A percentile compares a stretch with the other conserved stretches of the same genome.
These are phyloP conservation scores for Mortierella hygrophila DNA, from an alignment of 192 early-diverging fungal genomes.

Conservation along the genomic window DNA sequence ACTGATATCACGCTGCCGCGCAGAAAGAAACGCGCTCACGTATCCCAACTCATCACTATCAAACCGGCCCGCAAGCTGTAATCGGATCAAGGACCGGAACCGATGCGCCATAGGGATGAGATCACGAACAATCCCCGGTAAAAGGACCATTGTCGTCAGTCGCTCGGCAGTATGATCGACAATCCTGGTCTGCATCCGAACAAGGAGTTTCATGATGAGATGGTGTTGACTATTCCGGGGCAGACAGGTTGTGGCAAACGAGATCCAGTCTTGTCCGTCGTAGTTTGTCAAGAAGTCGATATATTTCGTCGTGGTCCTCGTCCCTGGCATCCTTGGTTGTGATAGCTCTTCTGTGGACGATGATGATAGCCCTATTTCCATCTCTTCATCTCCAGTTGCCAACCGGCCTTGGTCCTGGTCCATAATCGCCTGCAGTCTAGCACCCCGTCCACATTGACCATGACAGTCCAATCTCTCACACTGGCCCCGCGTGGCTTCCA, in stretches of 20 bases:
- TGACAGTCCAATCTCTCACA: neutral
- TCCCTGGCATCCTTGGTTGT: neutral
- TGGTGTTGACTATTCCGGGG: neutral
- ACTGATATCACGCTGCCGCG: neutral
- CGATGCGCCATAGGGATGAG: neutral
- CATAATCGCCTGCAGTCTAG: neutral
- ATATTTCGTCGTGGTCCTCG: neutral
- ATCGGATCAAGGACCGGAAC: conserved; percentile 5
- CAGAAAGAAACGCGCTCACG: neutral
- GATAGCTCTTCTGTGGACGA: neutral
- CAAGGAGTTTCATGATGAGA: conserved; percentile 1
- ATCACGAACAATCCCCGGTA: neutral
- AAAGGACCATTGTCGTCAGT: neutral
- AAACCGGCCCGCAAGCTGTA: neutral
- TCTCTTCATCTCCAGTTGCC: neutral
- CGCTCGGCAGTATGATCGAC: neutral
- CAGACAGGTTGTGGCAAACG: neutral
- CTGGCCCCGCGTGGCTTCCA: neutral
- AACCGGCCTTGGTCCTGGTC: neutral
- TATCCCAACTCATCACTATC: neutral
- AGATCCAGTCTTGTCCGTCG: conserved; percentile 8
- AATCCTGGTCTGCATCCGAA: conserved; percentile 4
- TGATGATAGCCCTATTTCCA: neutral
- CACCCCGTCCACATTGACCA: neutral
- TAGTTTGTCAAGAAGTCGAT: conserved; percentile 6